Base-by-base conservation (phyloP, 2,329 filamentous ascomycete species). In the Colletotrichum acutatum region DNA sequence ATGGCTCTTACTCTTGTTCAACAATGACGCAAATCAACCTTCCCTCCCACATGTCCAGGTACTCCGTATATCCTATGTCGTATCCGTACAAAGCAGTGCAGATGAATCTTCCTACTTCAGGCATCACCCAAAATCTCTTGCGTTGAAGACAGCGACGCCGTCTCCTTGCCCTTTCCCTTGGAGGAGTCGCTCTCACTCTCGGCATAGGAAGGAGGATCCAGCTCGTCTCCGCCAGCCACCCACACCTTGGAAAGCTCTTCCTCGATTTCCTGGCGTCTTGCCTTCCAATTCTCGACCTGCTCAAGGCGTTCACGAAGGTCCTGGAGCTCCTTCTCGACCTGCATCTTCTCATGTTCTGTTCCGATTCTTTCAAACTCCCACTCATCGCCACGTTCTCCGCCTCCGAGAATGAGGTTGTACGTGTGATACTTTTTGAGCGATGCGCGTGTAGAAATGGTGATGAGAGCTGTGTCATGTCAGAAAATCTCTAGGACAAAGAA, bases 301-400 rank as follows among this genome's bases (percentile, higher is more conserved):
- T 90, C 88, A 8, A 99, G 85, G 28, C 93, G 89, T 81, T 96
- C 94, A 34, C 92, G 90, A 56, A 99, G 87, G 76, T 98, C 95
- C 62, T 93, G 90, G 19, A 98, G 86, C 82, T 99, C 97, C 80
- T 94, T 94, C 84, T 98, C 95, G 8, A 98, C 95, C 26, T 94
- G 93, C 81, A 95, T 91, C 85, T 98, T 98, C 86, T 99, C 97
- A 72, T 93, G 90, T 79, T 95, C 94, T 0, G 95, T 98, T 71
- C 97, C 97, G 76, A 99, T 98, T 69, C 94, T 91, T 82, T 98
- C 94, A 81, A 98, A 94, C 76, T 96, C 93, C 95, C 97, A 98
- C 78, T 93, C 93, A 67, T 94, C 92, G n/a, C 93, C 94, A 63
- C 91, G 89, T 19, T 94, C 91, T 64, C 95, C 96, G 72, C 93